A percentile compares a stretch with the other conserved stretches of the same genome.
Evolutionary conservation across 257 asterid genomes (phyloP).

Genomic region (Petunia secreta): DNA sequence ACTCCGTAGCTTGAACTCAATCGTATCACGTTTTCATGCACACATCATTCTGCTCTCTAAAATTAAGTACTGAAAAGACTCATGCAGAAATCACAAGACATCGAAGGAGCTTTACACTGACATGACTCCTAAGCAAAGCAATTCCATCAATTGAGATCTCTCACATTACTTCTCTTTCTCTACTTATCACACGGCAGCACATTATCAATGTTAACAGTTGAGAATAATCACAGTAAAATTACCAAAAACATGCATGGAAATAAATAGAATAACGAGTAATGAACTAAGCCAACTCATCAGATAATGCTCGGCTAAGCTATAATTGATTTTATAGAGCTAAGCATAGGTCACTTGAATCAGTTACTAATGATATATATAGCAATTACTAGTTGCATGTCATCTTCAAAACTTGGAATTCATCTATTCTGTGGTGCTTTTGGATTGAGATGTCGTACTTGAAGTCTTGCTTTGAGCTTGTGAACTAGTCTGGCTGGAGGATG

Average conservation of each 20-base stretch:
- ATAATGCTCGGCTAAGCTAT: not conserved
- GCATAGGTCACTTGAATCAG: not conserved
- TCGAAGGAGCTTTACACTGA: not conserved
- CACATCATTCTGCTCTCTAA: no score
- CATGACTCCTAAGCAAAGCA: not conserved
- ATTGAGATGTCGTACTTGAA: conserved; percentile 45
- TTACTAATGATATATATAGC: not conserved
- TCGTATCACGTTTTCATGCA: not conserved
- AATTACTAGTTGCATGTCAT: not conserved
- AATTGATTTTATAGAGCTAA: not conserved
- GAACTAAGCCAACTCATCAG: not conserved
- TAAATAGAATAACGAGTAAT: not conserved
- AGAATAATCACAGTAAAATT: not conserved
- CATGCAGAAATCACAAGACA: not conserved
- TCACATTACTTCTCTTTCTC: not conserved
- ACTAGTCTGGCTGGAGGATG: conserved; percentile 54
- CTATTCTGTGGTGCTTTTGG: conserved; percentile 36
- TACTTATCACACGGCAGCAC: not conserved
- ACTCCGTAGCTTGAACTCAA: not conserved
- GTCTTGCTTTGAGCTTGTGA: conserved; percentile 45
- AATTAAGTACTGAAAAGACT: not conserved
- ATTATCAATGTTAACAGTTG: not conserved
- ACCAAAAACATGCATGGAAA: not conserved
- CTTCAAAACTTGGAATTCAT: conserved; percentile 22
- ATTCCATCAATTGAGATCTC: not conserved